Evolutionary conservation across 805 yeast species (phyloP).

Genomic region (Saccharomyces mikatae): DNA sequence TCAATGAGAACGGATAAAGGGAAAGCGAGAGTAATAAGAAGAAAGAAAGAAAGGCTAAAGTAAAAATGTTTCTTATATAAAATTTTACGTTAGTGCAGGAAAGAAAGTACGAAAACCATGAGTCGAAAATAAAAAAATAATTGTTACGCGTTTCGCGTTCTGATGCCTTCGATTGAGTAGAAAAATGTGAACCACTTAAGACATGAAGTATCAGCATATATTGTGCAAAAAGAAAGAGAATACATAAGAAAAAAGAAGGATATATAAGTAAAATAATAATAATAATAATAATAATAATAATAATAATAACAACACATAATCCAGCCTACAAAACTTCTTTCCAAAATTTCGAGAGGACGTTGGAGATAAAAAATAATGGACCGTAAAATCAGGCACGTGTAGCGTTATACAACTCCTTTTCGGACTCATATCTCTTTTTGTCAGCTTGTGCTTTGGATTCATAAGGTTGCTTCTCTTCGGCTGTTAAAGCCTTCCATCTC

Average conservation of each 20-base stretch:
- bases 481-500: conserved; percentile 85
- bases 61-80: background rate
- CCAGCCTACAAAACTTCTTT: background rate
- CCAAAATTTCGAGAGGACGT: background rate
- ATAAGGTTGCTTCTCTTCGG: conserved; percentile 81
- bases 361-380: background rate
- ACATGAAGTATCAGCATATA: conserved; percentile 1
- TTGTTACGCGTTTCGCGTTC: conserved; percentile 6
- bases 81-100: background rate
- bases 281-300: background rate
- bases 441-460: conserved; percentile 90
- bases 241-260: conserved; percentile 2
- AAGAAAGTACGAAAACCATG: background rate
- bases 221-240: background rate
- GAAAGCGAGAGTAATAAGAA: background rate
- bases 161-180: background rate
- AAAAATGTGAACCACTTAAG: background rate
- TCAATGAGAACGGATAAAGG: background rate
- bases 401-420: conserved; percentile 76
- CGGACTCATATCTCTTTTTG: conserved; percentile 95
- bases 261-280: conserved; percentile 4
- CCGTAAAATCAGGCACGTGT: conserved; percentile 22
- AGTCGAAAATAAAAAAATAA: background rate
- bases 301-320: background rate
- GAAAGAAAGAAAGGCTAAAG: background rate